Evolutionary conservation across 73 alveolate genomes (phyloP).

Genomic region (Paramecium octaurelia): DNA sequence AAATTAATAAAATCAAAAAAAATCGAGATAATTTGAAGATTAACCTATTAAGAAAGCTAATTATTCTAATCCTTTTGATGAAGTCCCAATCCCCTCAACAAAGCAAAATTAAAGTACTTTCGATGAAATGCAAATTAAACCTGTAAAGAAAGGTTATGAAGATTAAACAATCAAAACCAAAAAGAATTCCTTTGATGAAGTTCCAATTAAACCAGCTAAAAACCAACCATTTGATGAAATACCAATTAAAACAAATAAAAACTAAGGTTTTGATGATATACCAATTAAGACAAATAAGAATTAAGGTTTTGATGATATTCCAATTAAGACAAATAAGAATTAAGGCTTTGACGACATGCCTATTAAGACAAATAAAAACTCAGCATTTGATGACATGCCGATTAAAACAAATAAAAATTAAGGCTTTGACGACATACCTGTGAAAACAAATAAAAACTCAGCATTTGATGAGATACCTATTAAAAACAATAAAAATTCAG

Average conservation of each 20-base stretch:
- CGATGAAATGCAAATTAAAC: neutral
- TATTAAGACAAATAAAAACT: neutral
- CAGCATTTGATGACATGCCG: neutral
- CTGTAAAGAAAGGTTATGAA: neutral
- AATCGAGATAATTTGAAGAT: neutral
- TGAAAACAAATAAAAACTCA: neutral
- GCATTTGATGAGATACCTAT: slow-evolving; percentile 31
- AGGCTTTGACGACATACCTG: neutral
- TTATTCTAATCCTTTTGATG: slow-evolving; percentile 6
- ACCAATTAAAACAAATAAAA: slow-evolving; percentile 7
- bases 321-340: slow-evolving; percentile 8
- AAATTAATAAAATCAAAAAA: neutral
- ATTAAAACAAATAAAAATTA: neutral
- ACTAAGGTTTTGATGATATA: neutral
- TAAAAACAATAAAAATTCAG: neutral
- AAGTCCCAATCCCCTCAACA: neutral
- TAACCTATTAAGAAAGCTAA: neutral
- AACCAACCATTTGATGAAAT: neutral
- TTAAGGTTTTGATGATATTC: neutral
- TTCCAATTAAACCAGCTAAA: slow-evolving; percentile 28
- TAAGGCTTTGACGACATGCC: neutral
- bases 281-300: neutral
- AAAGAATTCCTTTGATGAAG: slow-evolving; percentile 23
- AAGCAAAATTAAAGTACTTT: neutral
- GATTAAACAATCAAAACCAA: neutral